phyloP scores from a whole-genome alignment of 306 rosid genomes.

The Leucaena leucocephala region DNA sequence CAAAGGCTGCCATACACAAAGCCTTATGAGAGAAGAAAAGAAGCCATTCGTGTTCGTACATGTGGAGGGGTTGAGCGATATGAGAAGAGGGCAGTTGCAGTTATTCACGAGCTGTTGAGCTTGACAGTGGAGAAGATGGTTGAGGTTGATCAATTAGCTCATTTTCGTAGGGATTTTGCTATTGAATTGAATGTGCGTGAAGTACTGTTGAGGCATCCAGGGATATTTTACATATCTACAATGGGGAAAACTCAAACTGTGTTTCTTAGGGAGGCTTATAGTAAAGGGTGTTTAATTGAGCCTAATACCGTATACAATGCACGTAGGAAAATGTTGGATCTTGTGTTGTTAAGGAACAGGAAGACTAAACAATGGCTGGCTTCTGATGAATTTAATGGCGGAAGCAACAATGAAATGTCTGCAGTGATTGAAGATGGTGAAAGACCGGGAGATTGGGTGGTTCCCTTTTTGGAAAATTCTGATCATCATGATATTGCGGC shows the following conservation, averaged over 20 bases:
- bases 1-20: conserved; percentile 75
- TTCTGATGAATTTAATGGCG: conserved; percentile 35
- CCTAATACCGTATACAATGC: conserved; percentile 51
- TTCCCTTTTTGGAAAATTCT: conserved; percentile 61
- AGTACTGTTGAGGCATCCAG: conserved; percentile 61
- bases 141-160: conserved; percentile 71
- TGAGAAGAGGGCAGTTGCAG: conserved; percentile 76
- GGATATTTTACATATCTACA: conserved; percentile 79
- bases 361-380: conserved; percentile 47
- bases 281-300: conserved; percentile 58
- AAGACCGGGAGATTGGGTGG: conserved; percentile 64
- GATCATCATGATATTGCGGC: conserved; percentile 23
- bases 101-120: conserved; percentile 84
- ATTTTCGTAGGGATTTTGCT: conserved; percentile 65
- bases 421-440: conserved; percentile 37
- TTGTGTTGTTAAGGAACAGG: conserved; percentile 58
- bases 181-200: conserved; percentile 67
- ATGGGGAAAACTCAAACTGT: conserved; percentile 62
- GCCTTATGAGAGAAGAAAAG: conserved; percentile 66
- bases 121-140: conserved; percentile 87
- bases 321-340: conserved; percentile 68
- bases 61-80: conserved; percentile 63
- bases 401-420: conserved; percentile 27
- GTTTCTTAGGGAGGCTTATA: conserved; percentile 76
- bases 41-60: conserved; percentile 38